Base-by-base conservation (phyloP, 164 flowering plant species). In the Aristolochia fimbriata region DNA sequence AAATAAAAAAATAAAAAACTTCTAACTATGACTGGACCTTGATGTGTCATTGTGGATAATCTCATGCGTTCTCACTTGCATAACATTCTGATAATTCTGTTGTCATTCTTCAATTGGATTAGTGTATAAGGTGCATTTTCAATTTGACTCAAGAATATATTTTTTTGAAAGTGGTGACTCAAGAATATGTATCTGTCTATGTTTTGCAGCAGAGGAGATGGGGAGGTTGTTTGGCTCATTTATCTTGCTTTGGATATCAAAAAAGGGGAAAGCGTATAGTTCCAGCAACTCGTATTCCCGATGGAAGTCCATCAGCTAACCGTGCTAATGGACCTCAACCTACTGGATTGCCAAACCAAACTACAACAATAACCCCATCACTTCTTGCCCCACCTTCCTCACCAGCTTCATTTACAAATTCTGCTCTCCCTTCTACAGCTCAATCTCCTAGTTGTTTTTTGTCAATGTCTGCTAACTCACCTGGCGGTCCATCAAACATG, bases 371-470 rank as follows among this genome's bases (percentile, higher is more conserved):
- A 47, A 72, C 70, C 49, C 84, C 84, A 15, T 85, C 96, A 57
- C 82, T 92, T 71, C 77, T 87, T 31, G 98, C 97, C 57, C 98
- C 98, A n/a, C 98, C 98, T 59, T 90, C 98, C 27, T 93, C 98
- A 14, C 98, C 98, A 2, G 96, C 94, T 37, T 93, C 98, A 23
- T 90, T 93, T 66, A 70, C 92, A 23, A 82, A 86, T 64, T 93
- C 98, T 58, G 86, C 92, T 4, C 80, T 83, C 16, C 96, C 89
- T 64, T 93, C 98, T 11, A 86, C 96, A 17, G 90, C 79, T 50
- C 97, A 87, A 68, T 93, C 98, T 21, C 98, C 98, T 13, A 83
- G 68, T 68, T 81, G 86, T 68, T 81, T 77, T 74, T 62, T 83
- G 62, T 86, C 92, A 14, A 27, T 85, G 70, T 87, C 98, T 63